phyloP scores from a whole-genome alignment of 768 basidiomycete genomes.

The Trametes coccinea region DNA sequence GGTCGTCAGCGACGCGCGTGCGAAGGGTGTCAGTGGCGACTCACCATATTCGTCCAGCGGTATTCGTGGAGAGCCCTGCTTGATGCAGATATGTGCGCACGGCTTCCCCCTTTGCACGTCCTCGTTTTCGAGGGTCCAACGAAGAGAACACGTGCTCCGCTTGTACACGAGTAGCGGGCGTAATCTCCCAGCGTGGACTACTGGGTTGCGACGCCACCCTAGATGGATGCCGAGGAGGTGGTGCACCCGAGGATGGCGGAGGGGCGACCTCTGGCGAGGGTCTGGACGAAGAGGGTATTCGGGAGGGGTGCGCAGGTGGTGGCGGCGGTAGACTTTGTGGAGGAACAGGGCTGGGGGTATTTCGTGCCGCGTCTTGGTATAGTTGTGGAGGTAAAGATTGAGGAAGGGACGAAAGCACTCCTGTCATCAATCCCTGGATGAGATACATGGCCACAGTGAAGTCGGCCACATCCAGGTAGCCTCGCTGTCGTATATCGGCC shows the following conservation, averaged over 20 bases:
- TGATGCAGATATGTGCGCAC: conserved; percentile 18
- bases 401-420: conserved; percentile 39
- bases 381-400: conserved; percentile 43
- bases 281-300: background rate
- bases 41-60: conserved; percentile 25
- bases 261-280: background rate
- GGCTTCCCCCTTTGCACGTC: conserved; percentile 13
- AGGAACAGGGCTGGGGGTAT: background rate
- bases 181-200: conserved; percentile 16
- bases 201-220: background rate
- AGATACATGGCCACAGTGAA: conserved; percentile 75
- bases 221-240: conserved; percentile 12
- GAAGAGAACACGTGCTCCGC: conserved; percentile 20
- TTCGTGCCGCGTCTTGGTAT: conserved; percentile 42
- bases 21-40: background rate
- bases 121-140: conserved; percentile 17
- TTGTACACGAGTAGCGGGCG: conserved; percentile 11
- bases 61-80: conserved; percentile 15
- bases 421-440: conserved; percentile 56
- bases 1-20: background rate
- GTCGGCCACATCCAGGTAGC: conserved; percentile 61
- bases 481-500: conserved; percentile 58
- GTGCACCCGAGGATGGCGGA: background rate
- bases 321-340: background rate
- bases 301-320: conserved; percentile 7